phyloP scores from a whole-genome alignment of 768 basidiomycete species.

The Coprinellus aureogranulatus region DNA sequence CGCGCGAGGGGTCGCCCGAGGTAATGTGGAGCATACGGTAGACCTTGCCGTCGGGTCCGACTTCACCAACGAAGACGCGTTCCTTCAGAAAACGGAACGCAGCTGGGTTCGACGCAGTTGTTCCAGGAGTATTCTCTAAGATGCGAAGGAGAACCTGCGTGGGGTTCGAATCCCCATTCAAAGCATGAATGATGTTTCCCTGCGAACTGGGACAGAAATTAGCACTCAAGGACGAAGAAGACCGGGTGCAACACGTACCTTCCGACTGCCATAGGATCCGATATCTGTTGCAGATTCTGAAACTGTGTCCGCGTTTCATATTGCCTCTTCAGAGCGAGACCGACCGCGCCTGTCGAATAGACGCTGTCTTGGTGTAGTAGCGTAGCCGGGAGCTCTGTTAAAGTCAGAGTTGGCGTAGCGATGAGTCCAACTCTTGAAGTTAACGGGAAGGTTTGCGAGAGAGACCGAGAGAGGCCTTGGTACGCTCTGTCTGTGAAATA shows the following conservation, averaged over 20 bases:
- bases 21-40: conserved; percentile 54
- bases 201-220: conserved; percentile 44
- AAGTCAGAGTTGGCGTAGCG: conserved; percentile 74
- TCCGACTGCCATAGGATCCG: conserved; percentile 50
- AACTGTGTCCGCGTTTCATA: conserved; percentile 25
- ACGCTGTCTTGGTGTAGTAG: conserved; percentile 58
- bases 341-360: conserved; percentile 66
- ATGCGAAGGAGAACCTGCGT: conserved; percentile 51
- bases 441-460: conserved; percentile 40
- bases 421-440: conserved; percentile 62
- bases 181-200: conserved; percentile 67
- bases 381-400: conserved; percentile 73
- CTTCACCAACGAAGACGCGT: conserved; percentile 53
- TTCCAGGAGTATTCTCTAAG: not conserved
- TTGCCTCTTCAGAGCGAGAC: conserved; percentile 44
- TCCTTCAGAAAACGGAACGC: conserved; percentile 29
- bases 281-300: conserved; percentile 43
- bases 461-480: conserved; percentile 47
- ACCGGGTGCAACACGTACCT: conserved; percentile 32
- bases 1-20: conserved; percentile 69
- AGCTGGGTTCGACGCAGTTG: not conserved
- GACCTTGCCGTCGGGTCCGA: conserved; percentile 36
- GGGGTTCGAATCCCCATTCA: conserved; percentile 55
- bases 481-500: conserved; percentile 53
- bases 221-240: not conserved